These are phyloP conservation scores for Epithemia pelagica DNA, from an alignment of 108 stramenopile genomes.

Conservation along the genomic window DNA sequence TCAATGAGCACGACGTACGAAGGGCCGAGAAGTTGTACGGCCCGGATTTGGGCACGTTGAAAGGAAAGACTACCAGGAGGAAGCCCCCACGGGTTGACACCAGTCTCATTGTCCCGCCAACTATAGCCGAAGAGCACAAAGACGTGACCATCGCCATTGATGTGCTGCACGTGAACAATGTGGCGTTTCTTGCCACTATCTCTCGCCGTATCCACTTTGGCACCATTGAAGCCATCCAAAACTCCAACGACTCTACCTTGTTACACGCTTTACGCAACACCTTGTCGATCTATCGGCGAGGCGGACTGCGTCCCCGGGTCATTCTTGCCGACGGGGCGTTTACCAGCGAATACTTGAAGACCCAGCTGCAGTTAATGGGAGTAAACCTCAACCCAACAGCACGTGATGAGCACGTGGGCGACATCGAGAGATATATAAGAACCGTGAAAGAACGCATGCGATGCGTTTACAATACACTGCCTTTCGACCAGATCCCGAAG, in stretches of 20 bases:
- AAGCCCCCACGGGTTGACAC: background rate
- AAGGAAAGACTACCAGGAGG: background rate
- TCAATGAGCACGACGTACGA: background rate
- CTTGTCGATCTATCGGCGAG: background rate
- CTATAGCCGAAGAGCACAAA: conserved; percentile 14
- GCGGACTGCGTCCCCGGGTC: background rate
- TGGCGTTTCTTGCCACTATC: conserved; percentile 33
- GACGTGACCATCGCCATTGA: conserved; percentile 24
- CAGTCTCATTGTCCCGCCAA: background rate
- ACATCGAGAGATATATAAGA: conserved; percentile 35
- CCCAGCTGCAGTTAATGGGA: background rate
- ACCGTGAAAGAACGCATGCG: conserved; percentile 27
- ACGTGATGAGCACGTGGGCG: conserved; percentile 37
- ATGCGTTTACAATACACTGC: conserved; percentile 11
- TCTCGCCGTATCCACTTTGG: conserved; percentile 23
- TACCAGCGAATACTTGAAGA: background rate
- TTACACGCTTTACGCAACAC: background rate
- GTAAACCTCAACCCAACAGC: conserved; percentile 12
- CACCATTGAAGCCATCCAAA: conserved; percentile 9
- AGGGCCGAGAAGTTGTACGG: background rate
- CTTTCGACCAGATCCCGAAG: conserved; percentile 12
- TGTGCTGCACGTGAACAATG: conserved; percentile 33
- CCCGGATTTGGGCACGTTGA: background rate
- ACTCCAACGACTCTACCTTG: conserved; percentile 1
- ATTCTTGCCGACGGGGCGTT: background rate